Base-by-base conservation (phyloP, 2,329 filamentous ascomycete genomes). In the Colletotrichum musae region DNA sequence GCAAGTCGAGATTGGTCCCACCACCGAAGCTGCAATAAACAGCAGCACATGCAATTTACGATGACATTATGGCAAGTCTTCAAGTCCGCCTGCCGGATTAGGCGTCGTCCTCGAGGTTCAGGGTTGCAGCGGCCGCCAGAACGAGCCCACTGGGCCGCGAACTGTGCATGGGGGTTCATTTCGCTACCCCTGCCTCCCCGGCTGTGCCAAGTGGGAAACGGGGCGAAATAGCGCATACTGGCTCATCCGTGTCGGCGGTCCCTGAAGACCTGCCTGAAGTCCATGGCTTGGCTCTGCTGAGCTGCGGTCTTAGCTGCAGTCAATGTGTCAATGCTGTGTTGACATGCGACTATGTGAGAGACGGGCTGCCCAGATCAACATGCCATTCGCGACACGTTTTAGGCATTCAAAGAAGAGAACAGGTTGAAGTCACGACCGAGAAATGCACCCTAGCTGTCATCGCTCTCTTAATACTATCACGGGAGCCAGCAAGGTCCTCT, bases 161-260 rank as follows among this genome's bases (percentile, higher is more conserved):
- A 5, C 18, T 5, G 26, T n/a, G 24, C 50, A 60, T 36, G 39
- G 21, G 21, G 7, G 9, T 26, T 52, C 43, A 51, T 32, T 32
- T 36, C 12, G 13, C 13, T 16, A 47, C 51, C 51, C 58, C 51
- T 63, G 64, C n/a, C 10, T 21, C 2, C 45, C 21, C 50, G 53
- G 43, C 43, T 18, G 4, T 43, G 58, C 64, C 58, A 57, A 63
- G 58, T 3, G 43, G n/a, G 21, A 26, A 13, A 39, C 18, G 32
- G 13, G 16, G 53, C 32, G n/a, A 63, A 63, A 56, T 47, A 26
- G 51, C 52, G 64, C 51, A 63, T 51, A 57, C 43, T 63, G 5
- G 28, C 58, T 63, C 43, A 57, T 12, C 1, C 41, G 41, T 15
- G 41, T 43, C 41, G 13, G 13, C 16, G n/a, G 54, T 43, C 45